Base-by-base conservation (phyloP, 257 asterid species). In the Solanum gandarillasii region DNA sequence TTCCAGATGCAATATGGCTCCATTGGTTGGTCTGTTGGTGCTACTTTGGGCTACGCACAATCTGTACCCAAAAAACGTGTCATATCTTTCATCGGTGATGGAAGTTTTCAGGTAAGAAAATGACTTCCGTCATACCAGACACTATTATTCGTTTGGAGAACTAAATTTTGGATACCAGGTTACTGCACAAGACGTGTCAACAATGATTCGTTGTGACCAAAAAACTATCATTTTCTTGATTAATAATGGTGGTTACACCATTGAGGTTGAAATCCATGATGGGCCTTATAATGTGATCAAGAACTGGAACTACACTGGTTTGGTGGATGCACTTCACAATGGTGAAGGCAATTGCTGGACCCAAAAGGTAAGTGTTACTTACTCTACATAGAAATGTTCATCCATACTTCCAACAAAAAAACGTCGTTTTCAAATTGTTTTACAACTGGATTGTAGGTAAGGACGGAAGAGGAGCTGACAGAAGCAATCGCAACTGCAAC, bases 331-430 rank as follows among this genome's bases (percentile, higher is more conserved):
- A 41, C 89, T 95, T 85, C 88, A 90, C 68, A 95, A 95, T 6
- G 94, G 92, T 8, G 94, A 92, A 89, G 95, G 97, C 86, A 95
- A 93, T 31, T 92, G 94, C 87, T 93, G 98, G 98, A 95, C 98
- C 5, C 83, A 93, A 1, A 94, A 93, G 98, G 96, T 90, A 39
- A 81, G 86, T 31, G 13, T 68, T 12, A 43, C 67, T 6, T 3
- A 62, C 31, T 62, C 9, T 16, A 13, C 34, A 81, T 5, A 43
- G 27, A 81, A 46, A 29, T 81, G 60, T 1, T 16, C 11, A 16
- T 46, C 5, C 4, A 43, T 27, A 43, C 14, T 3, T 2, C 2
- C 2, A 11, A 41, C 11, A 0, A 43, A 43, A 18, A 9, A 43
- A 31, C 32, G 32, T 31, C 32, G 2, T 29, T 81, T 81, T 43